Percentiles rank a stretch among this genome's conserved stretches.
Evolutionary conservation across 2,329 filamentous ascomycete species (phyloP).

Genomic region (Ceratocystis colombiana): DNA sequence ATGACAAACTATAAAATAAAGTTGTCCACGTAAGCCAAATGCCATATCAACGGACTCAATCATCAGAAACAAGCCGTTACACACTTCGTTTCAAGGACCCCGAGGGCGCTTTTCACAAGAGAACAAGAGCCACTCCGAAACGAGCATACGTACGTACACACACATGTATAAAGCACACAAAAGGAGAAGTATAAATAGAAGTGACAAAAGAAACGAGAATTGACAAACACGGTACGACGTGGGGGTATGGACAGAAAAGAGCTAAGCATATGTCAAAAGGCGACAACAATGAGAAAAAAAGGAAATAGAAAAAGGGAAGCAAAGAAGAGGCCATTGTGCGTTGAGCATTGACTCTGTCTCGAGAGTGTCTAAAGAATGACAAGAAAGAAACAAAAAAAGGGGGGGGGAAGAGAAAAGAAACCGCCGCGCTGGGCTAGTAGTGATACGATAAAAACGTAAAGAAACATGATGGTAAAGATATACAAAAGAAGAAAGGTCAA

Average conservation of each 20-base stretch:
- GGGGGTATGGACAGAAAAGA: constrained; percentile 13
- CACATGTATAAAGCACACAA: background rate
- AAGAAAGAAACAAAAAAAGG: constrained; percentile 12
- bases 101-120: background rate
- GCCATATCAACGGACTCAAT: background rate
- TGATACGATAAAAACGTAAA: constrained; percentile 11
- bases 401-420: background rate
- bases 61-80: background rate
- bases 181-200: constrained; percentile 4
- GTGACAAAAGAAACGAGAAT: constrained; percentile 20
- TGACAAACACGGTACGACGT: constrained; percentile 19
- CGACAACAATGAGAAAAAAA: constrained; percentile 13
- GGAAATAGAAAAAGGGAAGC: background rate
- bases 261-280: constrained; percentile 9
- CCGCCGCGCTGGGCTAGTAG: constrained; percentile 6
- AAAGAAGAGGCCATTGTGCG: constrained; percentile 9
- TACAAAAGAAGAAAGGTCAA: constrained; percentile 14
- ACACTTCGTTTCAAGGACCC: background rate
- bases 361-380: constrained; percentile 9
- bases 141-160: background rate
- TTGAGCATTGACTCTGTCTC: constrained; percentile 9
- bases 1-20: too few species aligned
- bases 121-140: background rate
- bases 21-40: background rate
- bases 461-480: constrained; percentile 5